Evolutionary conservation across 2,329 filamentous ascomycete genomes (phyloP), one percentile per base, ranked within the genome.

Genomic region (Pezicula carpinea): DNA sequence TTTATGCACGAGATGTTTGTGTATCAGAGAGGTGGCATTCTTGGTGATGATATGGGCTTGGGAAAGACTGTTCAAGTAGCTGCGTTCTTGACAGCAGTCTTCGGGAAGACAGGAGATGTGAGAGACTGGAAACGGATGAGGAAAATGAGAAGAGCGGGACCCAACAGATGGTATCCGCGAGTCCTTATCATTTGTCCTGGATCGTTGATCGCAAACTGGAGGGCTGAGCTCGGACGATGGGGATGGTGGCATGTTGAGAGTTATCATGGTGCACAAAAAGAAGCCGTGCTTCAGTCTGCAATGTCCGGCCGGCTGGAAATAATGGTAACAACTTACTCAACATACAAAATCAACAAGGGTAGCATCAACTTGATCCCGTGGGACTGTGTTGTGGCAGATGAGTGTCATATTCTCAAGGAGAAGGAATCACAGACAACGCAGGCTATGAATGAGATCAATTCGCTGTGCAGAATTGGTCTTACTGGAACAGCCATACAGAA

Each of bases 401-500:
- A 99, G 66, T 96, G 90, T 58, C 93, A 99, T 61, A 75, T 77
- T 32, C 80, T 97, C 62, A 99, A 97, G 68, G 89, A 92, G 56
- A 76, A 79, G 41, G 76, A 71, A 36, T 85, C 91, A 0, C 86
- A 85, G 52, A 87, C 85, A 6, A 93, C 92, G 0, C 81, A 87
- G 59, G 84, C 90, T 0, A 92, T 99, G 85, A 87, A 89, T 58
- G 81, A 91, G 51, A 74, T 97, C 56, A 99, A 99, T 58, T 83
- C 91, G 0, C 77, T 97, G 2, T 97, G 93, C 61, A 81, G 93
- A 29, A 91, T 99, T 51, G 93, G 93, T 0, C 74, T 99, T 7
- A 97, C 91, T 0, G 93, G 93, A 2, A 99, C 93, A 0, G 92
- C 92, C 0, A 96, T 99, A 38, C 93, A 99, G 63, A 99, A 99